Conservation (phyloP, 2,329 filamentous ascomycete species). For the Rachicladosporium sp. region DNA sequence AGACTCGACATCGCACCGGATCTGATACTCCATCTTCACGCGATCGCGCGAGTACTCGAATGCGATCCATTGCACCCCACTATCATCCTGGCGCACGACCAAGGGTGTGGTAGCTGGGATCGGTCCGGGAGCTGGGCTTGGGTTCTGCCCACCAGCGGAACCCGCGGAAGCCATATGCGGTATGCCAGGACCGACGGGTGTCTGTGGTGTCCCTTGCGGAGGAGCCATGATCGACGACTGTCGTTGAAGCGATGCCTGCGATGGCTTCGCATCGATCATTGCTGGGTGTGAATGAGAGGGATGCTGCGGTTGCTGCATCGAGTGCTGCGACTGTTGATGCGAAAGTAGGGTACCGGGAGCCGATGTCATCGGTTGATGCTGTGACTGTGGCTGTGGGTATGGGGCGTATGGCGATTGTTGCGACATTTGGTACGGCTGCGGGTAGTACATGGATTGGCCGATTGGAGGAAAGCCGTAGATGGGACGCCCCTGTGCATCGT, state of each 20-base stretch:
- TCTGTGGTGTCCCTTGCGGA: slow-evolving; percentile 16
- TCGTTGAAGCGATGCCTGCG: slow-evolving; percentile 14
- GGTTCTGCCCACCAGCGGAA: slow-evolving; percentile 49
- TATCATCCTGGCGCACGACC: slow-evolving; percentile 87
- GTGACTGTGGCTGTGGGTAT: slow-evolving; percentile 40
- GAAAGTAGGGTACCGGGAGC: slow-evolving; percentile 41
- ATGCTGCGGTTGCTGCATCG: slow-evolving; percentile 12
- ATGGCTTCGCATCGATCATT: slow-evolving; percentile 12
- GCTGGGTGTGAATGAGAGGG: slow-evolving; percentile 10
- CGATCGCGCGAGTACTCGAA: slow-evolving; percentile 96
- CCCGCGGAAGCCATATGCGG: slow-evolving; percentile 11
- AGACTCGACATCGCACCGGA: slow-evolving; percentile 93
- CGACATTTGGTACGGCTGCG: slow-evolving; percentile 33
- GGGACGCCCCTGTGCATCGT: slow-evolving; percentile 73
- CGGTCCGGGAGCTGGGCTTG: slow-evolving; percentile 85
- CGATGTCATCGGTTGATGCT: slow-evolving; percentile 43
- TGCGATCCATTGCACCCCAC: slow-evolving; percentile 96
- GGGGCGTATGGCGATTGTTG: slow-evolving; percentile 45
- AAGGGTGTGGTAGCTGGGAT: slow-evolving; percentile 94
- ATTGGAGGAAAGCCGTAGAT: slow-evolving; percentile 81
- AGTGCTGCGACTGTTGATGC: slow-evolving; percentile 30
- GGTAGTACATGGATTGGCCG: slow-evolving; percentile 73
- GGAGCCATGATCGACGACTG: slow-evolving; percentile 14
- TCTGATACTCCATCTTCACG: slow-evolving; percentile 99
- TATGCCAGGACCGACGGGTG: slow-evolving; percentile 18